These are phyloP conservation scores for Lolium perenne DNA, from an alignment of 176 grass and related monocot genomes.

Conservation along the genomic window DNA sequence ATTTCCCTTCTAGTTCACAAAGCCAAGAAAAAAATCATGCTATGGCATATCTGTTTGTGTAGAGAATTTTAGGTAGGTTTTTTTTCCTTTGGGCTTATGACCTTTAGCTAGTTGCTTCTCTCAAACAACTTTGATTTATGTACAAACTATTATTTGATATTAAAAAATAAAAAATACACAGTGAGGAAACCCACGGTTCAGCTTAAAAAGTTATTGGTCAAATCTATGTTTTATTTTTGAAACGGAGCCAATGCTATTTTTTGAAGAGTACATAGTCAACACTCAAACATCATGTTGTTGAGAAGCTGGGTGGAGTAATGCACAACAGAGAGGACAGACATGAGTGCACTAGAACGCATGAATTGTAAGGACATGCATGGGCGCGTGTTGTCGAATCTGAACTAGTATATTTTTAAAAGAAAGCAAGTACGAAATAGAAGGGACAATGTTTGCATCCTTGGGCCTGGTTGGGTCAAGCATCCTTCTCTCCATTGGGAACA, in stretches of 20 bases:
- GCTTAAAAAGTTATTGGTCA: not conserved
- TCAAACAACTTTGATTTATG: too few species aligned
- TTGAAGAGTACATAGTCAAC: not conserved
- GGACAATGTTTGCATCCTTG: slow-evolving; percentile 28
- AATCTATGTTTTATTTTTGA: not conserved
- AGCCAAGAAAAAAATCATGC: too few species aligned
- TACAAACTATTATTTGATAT: not conserved
- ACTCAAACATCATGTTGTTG: not conserved
- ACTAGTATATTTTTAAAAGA: not conserved
- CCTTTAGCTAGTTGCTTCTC: too few species aligned
- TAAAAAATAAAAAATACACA: too few species aligned
- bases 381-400: not conserved
- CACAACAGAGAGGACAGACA: not conserved
- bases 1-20: too few species aligned
- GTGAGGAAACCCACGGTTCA: too few species aligned
- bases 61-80: too few species aligned
- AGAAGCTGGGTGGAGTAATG: not conserved
- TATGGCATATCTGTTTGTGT: too few species aligned
- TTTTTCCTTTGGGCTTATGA: too few species aligned
- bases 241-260: not conserved
- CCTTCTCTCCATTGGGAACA: slow-evolving; percentile 66
- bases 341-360: not conserved
- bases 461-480: slow-evolving; percentile 69
- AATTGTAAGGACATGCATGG: not conserved
- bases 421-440: slow-evolving; percentile 32